Conservation (phyloP, 2,329 filamentous ascomycete genomes). For the Aspergillus sp. region DNA sequence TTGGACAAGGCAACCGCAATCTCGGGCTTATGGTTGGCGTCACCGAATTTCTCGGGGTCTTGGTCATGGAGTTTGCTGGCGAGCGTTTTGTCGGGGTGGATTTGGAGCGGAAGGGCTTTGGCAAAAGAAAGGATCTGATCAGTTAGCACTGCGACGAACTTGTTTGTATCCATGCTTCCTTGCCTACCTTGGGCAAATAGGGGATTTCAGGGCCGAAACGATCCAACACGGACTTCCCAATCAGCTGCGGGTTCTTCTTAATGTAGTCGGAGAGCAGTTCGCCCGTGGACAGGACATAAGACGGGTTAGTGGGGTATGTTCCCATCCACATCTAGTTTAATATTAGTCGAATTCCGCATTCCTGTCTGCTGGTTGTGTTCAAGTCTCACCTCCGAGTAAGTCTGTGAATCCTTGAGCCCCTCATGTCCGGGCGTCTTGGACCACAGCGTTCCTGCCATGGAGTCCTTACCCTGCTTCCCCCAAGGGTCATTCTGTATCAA, state of each 20-base stretch:
- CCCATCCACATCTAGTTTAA: constrained; percentile 59
- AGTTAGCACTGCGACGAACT: no score
- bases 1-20: constrained; percentile 63
- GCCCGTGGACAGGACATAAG: constrained; percentile 53
- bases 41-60: constrained; percentile 59
- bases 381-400: constrained; percentile 52
- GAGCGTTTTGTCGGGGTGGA: constrained; percentile 64
- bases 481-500: constrained; percentile 49
- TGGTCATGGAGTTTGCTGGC: constrained; percentile 55
- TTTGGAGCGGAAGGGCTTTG: constrained; percentile 66
- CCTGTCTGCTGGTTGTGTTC: not conserved
- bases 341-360: not conserved
- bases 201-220: constrained; percentile 60
- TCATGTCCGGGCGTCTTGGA: constrained; percentile 54
- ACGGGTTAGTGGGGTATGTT: constrained; percentile 64
- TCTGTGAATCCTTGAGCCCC: constrained; percentile 56
- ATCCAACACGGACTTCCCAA: constrained; percentile 54
- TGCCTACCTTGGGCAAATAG: constrained; percentile 58
- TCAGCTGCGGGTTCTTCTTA: constrained; percentile 53
- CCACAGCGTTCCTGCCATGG: constrained; percentile 58
- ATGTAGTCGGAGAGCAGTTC: constrained; percentile 59
- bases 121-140: constrained; percentile 59
- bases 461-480: constrained; percentile 60
- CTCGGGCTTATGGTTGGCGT: constrained; percentile 72
- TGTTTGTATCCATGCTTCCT: no score